Evolutionary conservation across 2,329 filamentous ascomycete genomes (phyloP), one percentile per base, ranked within the genome.

Genomic region (Thermoascus crustaceus): DNA sequence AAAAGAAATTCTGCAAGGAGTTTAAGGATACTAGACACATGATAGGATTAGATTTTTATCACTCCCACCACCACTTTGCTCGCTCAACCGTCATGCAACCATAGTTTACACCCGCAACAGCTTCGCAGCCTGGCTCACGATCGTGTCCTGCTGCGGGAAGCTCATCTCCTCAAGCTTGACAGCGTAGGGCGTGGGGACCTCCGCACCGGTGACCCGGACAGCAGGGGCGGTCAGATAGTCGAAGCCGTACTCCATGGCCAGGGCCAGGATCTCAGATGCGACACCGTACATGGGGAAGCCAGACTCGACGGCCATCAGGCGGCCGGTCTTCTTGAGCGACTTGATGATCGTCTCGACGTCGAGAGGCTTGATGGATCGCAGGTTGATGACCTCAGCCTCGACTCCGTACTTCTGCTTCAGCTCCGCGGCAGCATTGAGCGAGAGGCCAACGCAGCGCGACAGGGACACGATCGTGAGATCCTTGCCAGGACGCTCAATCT

Each of bases 281-380:
- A 98, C 86, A 61, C 91, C 91, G 60, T 88, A 98, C 55, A 85
- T 85, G 45, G 91, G 91, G 78, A 88, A 98, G 47, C 89, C 91
- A 38, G 87, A 95, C 69, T 96, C 89, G 50, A 98, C 86, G 26
- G 79, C 80, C 63, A 98, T 75, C 44, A 98, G 78, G 57, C 82
- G 84, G 62, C 85, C 82, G 11, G 91, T 98, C 82, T 98, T 98
- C 84, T 98, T 96, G 61, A 98, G 81, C 8, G 88, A 95, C 65
- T 93, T 87, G 66, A 96, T 74, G 55, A 98, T 96, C 48, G 86
- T 76, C 67, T 96, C 88, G 41, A 98, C 75, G 57, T 98, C 91
- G 48, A 98, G 76, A 27, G 91, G 91, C 76, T 96, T 98, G 69
- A 98, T 71, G 50, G 88, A 95, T 55, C 91, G 87, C 58, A 98